Percentiles rank a stretch among this genome's conserved stretches.
Evolutionary conservation across 2,329 filamentous ascomycete species (phyloP).

Genomic region (Sphaerostilbella broomeana): DNA sequence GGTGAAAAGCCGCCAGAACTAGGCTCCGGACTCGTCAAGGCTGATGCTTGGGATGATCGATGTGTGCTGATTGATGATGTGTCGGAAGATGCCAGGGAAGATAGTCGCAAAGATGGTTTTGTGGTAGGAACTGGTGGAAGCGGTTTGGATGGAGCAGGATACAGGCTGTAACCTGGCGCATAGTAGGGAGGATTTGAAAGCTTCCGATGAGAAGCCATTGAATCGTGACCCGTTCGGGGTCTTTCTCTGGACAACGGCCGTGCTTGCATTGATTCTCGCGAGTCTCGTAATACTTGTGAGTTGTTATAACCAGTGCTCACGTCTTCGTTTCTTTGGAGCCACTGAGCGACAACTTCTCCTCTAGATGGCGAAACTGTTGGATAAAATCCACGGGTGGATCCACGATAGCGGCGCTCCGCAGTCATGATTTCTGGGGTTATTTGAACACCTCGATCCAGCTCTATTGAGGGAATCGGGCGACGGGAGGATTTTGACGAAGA

Average conservation of each 20-base stretch:
- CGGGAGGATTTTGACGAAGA: slow-evolving; percentile 3
- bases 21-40: slow-evolving; percentile 7
- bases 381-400: slow-evolving; percentile 6
- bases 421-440: slow-evolving; percentile 8
- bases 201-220: slow-evolving; percentile 11
- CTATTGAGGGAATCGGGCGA: slow-evolving; percentile 7
- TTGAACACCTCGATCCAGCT: slow-evolving; percentile 4
- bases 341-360: slow-evolving; percentile 8
- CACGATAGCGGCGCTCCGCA: slow-evolving; percentile 6
- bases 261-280: slow-evolving; percentile 6
- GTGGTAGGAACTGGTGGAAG: slow-evolving; percentile 15
- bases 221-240: slow-evolving; percentile 5
- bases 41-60: slow-evolving; percentile 14
- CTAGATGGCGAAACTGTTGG: slow-evolving; percentile 7
- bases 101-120: slow-evolving; percentile 5
- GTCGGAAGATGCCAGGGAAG: slow-evolving; percentile 13
- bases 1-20: slow-evolving; percentile 12
- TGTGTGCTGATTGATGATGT: slow-evolving; percentile 13
- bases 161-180: slow-evolving; percentile 13
- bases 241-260: slow-evolving; percentile 7
- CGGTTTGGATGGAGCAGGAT: slow-evolving; percentile 17
- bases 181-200: slow-evolving; percentile 11
- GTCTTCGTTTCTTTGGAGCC: slow-evolving; percentile 12
- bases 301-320: slow-evolving; percentile 4
- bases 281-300: slow-evolving; percentile 6